Percentiles rank a stretch among this genome's conserved stretches.
Evolutionary conservation across 192 early-diverging fungal genomes (phyloP).

Genomic region (Allomyces macrogynus): DNA sequence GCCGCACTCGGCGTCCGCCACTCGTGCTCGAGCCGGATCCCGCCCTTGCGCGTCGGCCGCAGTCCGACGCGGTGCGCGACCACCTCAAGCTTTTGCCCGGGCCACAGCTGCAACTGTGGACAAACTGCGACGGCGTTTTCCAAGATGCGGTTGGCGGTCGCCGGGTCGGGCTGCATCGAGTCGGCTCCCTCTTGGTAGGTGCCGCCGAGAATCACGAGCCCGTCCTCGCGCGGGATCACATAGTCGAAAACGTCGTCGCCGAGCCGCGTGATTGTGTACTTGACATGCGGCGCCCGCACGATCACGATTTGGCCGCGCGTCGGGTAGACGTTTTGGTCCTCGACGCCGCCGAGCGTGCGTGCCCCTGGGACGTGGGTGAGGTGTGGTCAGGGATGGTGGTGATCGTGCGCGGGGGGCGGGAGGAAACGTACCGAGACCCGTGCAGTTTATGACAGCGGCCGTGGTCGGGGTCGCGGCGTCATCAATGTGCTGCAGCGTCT

Average conservation of each 20-base stretch:
- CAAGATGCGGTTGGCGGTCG: conserved; percentile 16
- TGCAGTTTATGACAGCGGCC: conserved; percentile 53
- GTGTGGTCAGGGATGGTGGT: too few relatives aligned
- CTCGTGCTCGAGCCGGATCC: conserved; percentile 18
- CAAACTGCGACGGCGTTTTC: conserved; percentile 18
- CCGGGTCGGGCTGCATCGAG: conserved; percentile 11
- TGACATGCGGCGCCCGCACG: conserved; percentile 46
- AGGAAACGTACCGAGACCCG: conserved; percentile 30
- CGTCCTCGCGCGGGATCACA: conserved; percentile 64
- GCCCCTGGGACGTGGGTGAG: conserved; percentile 5
- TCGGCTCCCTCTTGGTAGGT: conserved; percentile 25
- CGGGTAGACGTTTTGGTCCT: conserved; percentile 48
- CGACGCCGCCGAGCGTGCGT: conserved; percentile 41
- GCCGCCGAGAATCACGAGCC: conserved; percentile 55
- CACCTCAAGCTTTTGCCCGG: conserved; percentile 15
- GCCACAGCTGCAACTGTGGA: conserved; percentile 14
- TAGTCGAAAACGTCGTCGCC: conserved; percentile 31
- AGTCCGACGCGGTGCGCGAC: conserved; percentile 19
- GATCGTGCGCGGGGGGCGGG: too few relatives aligned
- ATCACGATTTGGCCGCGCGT: conserved; percentile 63
- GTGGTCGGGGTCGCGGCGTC: conserved; percentile 22
- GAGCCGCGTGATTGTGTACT: conserved; percentile 32
- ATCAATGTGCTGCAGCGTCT: conserved; percentile 20
- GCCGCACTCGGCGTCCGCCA: conserved; percentile 6
- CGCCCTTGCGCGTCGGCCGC: conserved; percentile 20